A percentile compares a stretch with the other conserved stretches of the same genome.
phyloP scores from a whole-genome alignment of 2,329 filamentous ascomycete genomes.

The Colletotrichum sp. region DNA sequence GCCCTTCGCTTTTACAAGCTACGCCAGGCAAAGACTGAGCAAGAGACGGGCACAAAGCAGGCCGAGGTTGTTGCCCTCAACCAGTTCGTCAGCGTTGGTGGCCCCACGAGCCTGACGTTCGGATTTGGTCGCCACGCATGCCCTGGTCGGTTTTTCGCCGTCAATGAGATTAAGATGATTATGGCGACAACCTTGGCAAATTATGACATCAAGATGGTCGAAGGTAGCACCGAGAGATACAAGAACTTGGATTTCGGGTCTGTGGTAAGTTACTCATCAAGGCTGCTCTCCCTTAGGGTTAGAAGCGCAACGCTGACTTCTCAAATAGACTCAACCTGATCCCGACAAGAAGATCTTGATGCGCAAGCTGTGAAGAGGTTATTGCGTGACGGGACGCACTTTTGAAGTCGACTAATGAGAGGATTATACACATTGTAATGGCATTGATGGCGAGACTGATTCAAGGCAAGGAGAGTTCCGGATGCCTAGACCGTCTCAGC shows the following conservation, averaged over 20 bases:
- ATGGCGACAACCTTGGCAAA: constrained; percentile 43
- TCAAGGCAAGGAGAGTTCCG: neutral
- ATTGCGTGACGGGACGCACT: no score
- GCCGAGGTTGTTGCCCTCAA: constrained; percentile 1
- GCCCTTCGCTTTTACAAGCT: constrained; percentile 10
- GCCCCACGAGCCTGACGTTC: constrained; percentile 39
- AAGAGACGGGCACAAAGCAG: neutral
- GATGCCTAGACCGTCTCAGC: neutral
- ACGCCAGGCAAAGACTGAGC: neutral
- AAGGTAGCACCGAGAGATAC: constrained; percentile 24
- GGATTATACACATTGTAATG: neutral
- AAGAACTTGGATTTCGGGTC: neutral
- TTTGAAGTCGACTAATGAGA: neutral
- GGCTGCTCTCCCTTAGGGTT: fast-evolving
- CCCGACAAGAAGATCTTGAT: constrained; percentile 8
- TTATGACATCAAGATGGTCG: constrained; percentile 40
- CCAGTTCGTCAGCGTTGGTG: constrained; percentile 45
- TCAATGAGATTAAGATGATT: constrained; percentile 50
- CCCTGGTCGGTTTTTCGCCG: constrained; percentile 50
- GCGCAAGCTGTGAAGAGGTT: neutral
- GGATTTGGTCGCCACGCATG: constrained; percentile 45
- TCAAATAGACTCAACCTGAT: neutral
- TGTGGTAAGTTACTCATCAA: neutral
- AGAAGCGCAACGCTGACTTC: neutral
- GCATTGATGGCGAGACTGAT: neutral